Conservation (phyloP, 352 stramenopile genomes). For the Peronospora belbahrii region DNA sequence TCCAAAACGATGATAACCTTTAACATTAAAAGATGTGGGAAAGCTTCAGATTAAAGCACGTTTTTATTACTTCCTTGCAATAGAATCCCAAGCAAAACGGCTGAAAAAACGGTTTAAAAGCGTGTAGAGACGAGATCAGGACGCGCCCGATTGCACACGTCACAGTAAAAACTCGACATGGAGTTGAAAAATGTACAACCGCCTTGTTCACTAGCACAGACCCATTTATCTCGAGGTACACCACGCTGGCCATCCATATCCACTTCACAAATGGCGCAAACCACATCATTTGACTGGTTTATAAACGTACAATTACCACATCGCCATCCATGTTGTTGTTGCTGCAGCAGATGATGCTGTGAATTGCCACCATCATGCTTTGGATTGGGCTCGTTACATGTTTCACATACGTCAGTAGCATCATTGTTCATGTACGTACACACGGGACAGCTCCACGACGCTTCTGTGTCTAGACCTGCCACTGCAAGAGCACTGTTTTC, state of each 20-base stretch:
- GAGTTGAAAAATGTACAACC: slow-evolving; percentile 86
- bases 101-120: slow-evolving; percentile 34
- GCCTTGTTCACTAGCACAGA: slow-evolving; percentile 74
- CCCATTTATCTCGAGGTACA: slow-evolving; percentile 78
- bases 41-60: no score
- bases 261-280: slow-evolving; percentile 77
- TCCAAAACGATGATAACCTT: no score
- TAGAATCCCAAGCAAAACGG: no score
- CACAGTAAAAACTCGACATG: slow-evolving; percentile 78
- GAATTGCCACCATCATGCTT: slow-evolving; percentile 22
- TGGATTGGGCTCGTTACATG: slow-evolving; percentile 59
- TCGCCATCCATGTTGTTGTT: slow-evolving; percentile 58
- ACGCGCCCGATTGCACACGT: slow-evolving; percentile 83
- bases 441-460: slow-evolving; percentile 56
- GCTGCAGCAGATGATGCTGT: slow-evolving; percentile 18
- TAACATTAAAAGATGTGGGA: no score
- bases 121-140: slow-evolving; percentile 62
- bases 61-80: no score
- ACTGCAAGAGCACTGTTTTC: slow-evolving; percentile 16
- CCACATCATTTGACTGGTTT: slow-evolving; percentile 64
- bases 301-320: slow-evolving; percentile 84
- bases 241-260: slow-evolving; percentile 69
- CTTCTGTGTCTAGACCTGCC: slow-evolving; percentile 8
- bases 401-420: slow-evolving; percentile 28
- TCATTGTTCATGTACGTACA: slow-evolving; percentile 78